phyloP scores from a whole-genome alignment of 495 filamentous ascomycete species.

The Chaetomium fimeti region DNA sequence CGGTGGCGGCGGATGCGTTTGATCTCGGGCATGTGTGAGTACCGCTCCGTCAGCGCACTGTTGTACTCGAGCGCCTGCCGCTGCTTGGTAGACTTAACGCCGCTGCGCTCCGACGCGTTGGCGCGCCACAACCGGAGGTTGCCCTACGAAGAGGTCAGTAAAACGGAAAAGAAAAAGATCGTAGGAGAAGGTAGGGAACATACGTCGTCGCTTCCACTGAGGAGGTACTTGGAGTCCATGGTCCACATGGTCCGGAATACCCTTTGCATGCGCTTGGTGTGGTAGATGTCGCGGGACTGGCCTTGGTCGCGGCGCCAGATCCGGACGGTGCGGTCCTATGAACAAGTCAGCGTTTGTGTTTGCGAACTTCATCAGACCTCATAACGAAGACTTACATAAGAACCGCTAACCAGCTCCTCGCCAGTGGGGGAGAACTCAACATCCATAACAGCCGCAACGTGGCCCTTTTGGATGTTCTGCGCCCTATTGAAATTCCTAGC shows the following conservation, averaged over 20 bases:
- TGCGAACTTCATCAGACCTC: slow-evolving; percentile 53
- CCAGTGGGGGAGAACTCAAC: slow-evolving; percentile 94
- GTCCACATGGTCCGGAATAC: slow-evolving; percentile 79
- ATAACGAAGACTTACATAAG: slow-evolving; percentile 69
- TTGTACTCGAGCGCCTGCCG: slow-evolving; percentile 90
- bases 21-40: slow-evolving; percentile 95
- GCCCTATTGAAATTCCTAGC: slow-evolving; percentile 52
- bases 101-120: slow-evolving; percentile 79
- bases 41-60: slow-evolving; percentile 76
- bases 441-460: slow-evolving; percentile 95
- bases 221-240: slow-evolving; percentile 81
- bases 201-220: slow-evolving; percentile 80
- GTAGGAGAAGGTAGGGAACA: neutral
- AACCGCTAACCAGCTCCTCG: slow-evolving; percentile 86
- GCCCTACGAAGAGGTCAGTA: slow-evolving; percentile 44
- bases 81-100: slow-evolving; percentile 79
- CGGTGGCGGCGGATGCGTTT: slow-evolving; percentile 84
- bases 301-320: slow-evolving; percentile 78
- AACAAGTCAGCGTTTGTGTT: neutral
- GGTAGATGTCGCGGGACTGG: slow-evolving; percentile 89
- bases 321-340: slow-evolving; percentile 46
- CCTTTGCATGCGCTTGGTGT: slow-evolving; percentile 94
- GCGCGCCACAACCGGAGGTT: slow-evolving; percentile 91
- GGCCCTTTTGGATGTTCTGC: slow-evolving; percentile 86
- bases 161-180: neutral